Conservation (phyloP, 2,329 filamentous ascomycete species). For the Cladophialophora chaetospira region DNA sequence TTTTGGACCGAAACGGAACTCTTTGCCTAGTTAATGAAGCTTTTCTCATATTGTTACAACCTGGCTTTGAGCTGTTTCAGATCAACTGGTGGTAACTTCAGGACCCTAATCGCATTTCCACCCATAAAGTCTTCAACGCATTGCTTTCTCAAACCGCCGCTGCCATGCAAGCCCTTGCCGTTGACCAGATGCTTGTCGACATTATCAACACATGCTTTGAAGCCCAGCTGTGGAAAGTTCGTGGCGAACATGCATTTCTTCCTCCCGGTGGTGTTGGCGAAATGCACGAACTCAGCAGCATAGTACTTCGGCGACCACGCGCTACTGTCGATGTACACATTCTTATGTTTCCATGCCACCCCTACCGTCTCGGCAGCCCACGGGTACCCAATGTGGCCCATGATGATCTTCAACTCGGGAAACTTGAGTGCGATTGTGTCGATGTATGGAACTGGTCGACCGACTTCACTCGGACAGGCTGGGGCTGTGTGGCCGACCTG, state of each 20-base stretch:
- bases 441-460: constrained; percentile 35
- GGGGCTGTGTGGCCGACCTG: constrained; percentile 36
- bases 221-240: constrained; percentile 35
- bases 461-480: constrained; percentile 35
- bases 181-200: constrained; percentile 12
- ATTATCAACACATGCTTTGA: constrained; percentile 33
- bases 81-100: constrained; percentile 21
- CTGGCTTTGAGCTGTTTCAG: background rate
- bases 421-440: constrained; percentile 34
- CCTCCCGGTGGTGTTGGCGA: constrained; percentile 34
- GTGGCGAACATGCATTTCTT: constrained; percentile 36
- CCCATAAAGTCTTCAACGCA: constrained; percentile 28
- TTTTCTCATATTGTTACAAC: no score
- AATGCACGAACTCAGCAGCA: constrained; percentile 30
- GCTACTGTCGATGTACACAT: constrained; percentile 34
- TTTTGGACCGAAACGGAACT: no score
- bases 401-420: constrained; percentile 32
- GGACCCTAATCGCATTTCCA: constrained; percentile 29
- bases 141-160: constrained; percentile 10
- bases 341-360: constrained; percentile 36
- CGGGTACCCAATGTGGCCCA: constrained; percentile 34
- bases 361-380: constrained; percentile 33
- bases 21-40: no score
- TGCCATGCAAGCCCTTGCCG: no score
- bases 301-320: constrained; percentile 35